Base-by-base conservation (phyloP, 2,329 filamentous ascomycete genomes). In the Paecilomyces variotii region DNA sequence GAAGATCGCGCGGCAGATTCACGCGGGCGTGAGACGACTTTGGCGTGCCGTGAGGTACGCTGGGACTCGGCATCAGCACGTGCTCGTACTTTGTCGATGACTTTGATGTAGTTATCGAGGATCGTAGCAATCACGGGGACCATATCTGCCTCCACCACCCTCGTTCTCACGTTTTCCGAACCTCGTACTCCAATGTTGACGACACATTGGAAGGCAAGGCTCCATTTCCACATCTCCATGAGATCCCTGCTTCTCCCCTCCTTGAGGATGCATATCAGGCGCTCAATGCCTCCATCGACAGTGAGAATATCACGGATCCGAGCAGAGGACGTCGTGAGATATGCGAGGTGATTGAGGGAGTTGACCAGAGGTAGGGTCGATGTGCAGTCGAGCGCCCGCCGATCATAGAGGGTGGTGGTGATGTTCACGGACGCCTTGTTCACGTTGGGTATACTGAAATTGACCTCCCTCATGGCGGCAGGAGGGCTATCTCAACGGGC, bases 151-250 rank as follows among this genome's bases (percentile, higher is more conserved):
- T 99, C 94, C 56, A 99, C 94, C 2, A 99, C 93, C 64, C 94
- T 84, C 59, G 94, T 97, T 66, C 94, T 86, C 60, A 99, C 94
- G 65, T 85, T 87, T 78, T 99, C 94, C 11, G 94, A 97, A 60
- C 94, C 94, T 66, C 94, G 86, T 60, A 99, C 93, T 59, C 94
- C 94, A 71, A 99, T 97, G 75, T 99, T 99, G 72, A 99, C 94
- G 64, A 97, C 92, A 74, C 94, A 99, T 76, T 97, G 94, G 75
- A 99, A 99, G 56, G 94, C 94, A 62, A 99, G 83, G 71, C 97
- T 99, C 94, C 94, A 99, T 78, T 97, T 97, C 94, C 94, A 99
- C 90, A 96, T 96, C 74, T 97, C 93, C 93, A 97, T 97, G 87
- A 97, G 88, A 74, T 99, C 93, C 76, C 92, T 95, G 78, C 90